phyloP scores from a whole-genome alignment of 2,329 filamentous ascomycete species.

The Aureobasidium sp. region DNA sequence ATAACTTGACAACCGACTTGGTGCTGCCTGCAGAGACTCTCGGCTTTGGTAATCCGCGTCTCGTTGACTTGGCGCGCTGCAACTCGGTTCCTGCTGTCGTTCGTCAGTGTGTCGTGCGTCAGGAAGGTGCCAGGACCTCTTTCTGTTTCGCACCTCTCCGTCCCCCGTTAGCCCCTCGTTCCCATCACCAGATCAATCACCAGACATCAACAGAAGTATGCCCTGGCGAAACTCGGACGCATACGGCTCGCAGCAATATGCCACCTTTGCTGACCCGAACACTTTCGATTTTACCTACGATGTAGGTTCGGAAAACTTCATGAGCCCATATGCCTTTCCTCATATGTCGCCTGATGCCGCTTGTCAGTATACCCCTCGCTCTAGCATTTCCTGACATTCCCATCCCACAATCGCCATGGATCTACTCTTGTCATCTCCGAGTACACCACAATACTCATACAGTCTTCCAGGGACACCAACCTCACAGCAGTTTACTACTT shows the following conservation, averaged over 20 bases:
- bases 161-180: constrained; percentile 6
- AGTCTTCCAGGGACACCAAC: constrained; percentile 15
- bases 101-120: constrained; percentile 3
- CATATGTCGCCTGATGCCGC: constrained; percentile 16
- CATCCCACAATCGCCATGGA: not conserved
- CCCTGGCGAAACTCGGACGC: constrained; percentile 11
- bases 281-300: constrained; percentile 11
- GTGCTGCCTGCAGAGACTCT: constrained; percentile 4
- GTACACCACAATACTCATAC: constrained; percentile 14
- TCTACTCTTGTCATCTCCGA: not conserved
- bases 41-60: not conserved
- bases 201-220: constrained; percentile 6
- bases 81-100: not conserved
- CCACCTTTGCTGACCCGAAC: constrained; percentile 14
- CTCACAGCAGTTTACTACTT: constrained; percentile 8
- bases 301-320: constrained; percentile 11
- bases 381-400: not conserved
- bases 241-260: constrained; percentile 13
- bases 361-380: constrained; percentile 14
- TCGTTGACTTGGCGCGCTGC: not conserved
- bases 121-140: not conserved
- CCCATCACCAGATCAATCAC: constrained; percentile 15
- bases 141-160: not conserved
- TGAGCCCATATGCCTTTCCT: constrained; percentile 15
- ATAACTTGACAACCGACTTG: not conserved